Evolutionary conservation across 2,329 filamentous ascomycete genomes (phyloP), one percentile per base, ranked within the genome.

Genomic region (Dactylonectria estremocensis): DNA sequence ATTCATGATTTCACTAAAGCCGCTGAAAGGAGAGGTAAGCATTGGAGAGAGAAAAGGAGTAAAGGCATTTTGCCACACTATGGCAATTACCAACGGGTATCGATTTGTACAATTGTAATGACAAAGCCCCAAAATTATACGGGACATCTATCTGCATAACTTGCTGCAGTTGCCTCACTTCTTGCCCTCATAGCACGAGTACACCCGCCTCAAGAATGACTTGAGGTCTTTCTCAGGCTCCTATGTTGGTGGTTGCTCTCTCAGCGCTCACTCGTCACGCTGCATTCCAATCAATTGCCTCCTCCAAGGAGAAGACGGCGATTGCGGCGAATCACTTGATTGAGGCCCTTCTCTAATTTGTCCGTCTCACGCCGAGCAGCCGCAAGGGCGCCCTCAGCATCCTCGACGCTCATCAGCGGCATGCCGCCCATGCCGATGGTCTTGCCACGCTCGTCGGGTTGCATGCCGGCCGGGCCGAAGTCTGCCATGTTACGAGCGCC

Each of bases 261-360:
- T 50, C 10, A 28, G 35, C 20, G 6, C 49, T 28, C 31, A 16
- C 18, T 20, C 16, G 10, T 37, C 40, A 10, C n/a, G n/a, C 6
- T 6, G 6, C 18, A 43, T 37, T 5, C 10, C n/a, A 5, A 18
- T 69, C 59, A 80, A 64, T 72, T 76, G 14, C 74, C 69, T 31
- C 73, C 67, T 24, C 83, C 82, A 3, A 88, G 72, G 35, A 90
- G 74, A 48, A 91, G 72, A 57, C 86, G 83, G 63, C 85, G 81
- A 75, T 92, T 92, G 77, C 86, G 87, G 80, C 87, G 88, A 62
- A 92, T 85, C 20, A 91, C 77, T 49, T 85, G 83, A 76, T 88
- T 88, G 62, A 92, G 78, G 50, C 82, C 87, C 82, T 90, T 91
- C 80, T 92, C 90, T 33, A 91, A 77, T 74, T 84, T 87, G 70